phyloP scores from a whole-genome alignment of 345 rosid species.

The Citrus glauca region DNA sequence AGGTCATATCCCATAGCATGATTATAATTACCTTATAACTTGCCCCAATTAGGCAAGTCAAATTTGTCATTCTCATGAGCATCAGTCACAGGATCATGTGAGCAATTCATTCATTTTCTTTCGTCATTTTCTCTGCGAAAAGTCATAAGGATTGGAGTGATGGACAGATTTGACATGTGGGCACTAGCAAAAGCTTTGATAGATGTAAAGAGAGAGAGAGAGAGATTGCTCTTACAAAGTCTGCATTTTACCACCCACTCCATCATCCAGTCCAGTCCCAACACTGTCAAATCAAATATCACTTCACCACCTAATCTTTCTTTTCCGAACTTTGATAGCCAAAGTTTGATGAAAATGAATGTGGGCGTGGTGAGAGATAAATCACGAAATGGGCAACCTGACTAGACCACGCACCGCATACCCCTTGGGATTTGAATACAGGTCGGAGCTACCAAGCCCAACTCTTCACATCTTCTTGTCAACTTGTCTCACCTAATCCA shows the following conservation, averaged over 20 bases:
- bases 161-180: background rate
- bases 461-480: background rate
- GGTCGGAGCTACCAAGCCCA: slow-evolving; percentile 12
- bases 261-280: background rate
- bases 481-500: slow-evolving; percentile 11
- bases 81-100: background rate
- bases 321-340: slow-evolving; percentile 4
- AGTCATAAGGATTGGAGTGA: background rate
- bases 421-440: slow-evolving; percentile 13
- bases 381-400: slow-evolving; percentile 24
- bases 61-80: background rate
- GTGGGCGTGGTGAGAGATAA: background rate
- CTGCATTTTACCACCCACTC: background rate
- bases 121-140: background rate
- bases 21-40: background rate
- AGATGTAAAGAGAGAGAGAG: background rate
- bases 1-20: too few species aligned
- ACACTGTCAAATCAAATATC: slow-evolving; percentile 42
- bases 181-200: slow-evolving; percentile 3
- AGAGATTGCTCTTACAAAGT: background rate
- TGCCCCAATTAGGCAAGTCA: background rate
- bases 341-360: background rate
- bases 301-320: slow-evolving; percentile 13
- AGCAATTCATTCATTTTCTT: background rate
- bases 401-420: background rate